A percentile compares a stretch with the other conserved stretches of the same genome.
Conservation (phyloP, 345 rosid genomes). For the Sapria himalayana region DNA sequence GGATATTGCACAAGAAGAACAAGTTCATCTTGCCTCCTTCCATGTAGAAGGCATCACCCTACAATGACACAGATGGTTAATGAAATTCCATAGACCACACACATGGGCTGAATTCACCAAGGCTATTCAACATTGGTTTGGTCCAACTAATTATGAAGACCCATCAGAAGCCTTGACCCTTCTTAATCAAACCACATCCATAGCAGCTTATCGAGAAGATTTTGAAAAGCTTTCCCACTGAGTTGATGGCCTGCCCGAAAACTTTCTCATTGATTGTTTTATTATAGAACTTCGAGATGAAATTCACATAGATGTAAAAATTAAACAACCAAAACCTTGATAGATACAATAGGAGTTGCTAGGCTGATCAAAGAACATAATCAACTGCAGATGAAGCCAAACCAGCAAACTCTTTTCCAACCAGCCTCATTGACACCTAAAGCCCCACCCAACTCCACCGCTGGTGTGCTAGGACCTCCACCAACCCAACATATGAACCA, state of each 20-base stretch:
- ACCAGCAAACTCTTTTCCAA: neutral
- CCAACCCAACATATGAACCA: neutral
- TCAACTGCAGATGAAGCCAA: neutral
- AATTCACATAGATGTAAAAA: neutral
- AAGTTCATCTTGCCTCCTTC: neutral
- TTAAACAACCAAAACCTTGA: neutral
- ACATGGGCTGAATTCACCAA: neutral
- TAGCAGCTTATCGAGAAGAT: neutral
- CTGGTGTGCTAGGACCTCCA: neutral
- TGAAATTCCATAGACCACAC: neutral
- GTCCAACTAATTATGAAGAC: neutral
- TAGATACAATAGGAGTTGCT: neutral
- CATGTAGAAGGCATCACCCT: neutral
- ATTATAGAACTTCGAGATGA: neutral
- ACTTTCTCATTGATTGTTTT: neutral
- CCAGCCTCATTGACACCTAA: neutral
- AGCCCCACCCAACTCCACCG: neutral
- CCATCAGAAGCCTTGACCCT: neutral
- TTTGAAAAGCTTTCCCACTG: neutral
- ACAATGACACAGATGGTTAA: neutral
- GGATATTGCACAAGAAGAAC: neutral
- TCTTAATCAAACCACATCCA: neutral
- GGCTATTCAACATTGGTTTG: neutral
- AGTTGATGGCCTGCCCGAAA: neutral
- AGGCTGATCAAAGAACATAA: neutral